Evolutionary conservation across 2,329 filamentous ascomycete species (phyloP), one percentile per base, ranked within the genome.

Genomic region (Neopestalotiopsis rosae): DNA sequence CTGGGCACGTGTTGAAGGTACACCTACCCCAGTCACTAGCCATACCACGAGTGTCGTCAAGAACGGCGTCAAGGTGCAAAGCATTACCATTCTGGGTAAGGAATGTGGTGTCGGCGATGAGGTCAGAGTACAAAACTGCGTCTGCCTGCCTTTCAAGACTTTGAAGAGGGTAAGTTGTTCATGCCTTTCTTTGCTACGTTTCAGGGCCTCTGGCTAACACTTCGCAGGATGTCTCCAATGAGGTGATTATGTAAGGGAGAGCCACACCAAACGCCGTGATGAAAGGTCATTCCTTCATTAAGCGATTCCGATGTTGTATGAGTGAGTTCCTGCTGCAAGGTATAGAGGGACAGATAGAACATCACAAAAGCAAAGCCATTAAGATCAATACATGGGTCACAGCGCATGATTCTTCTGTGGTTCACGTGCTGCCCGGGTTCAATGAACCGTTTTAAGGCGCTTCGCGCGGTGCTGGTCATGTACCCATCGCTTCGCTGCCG

Each of bases 1-100:
- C n/a, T 99, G 96, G 96, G 95, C 96, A 66, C 92, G 96, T 80
- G 95, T 99, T 32, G 96, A 99, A 83, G 96, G 96, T 67, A 97
- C 94, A 0, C 95, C 95, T 1, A 97, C 93, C 17, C 92, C 95
- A 0, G 90, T 94, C 67, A 91, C 88, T 66, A 97, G 92, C 85
- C 95, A 98, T 84, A 93, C 90, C 67, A 98, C 95, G 14, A 97
- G 92, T 83, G 94, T 98, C 76, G 88, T 98, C 81, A 98, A 98
- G 89, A 97, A 98, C 77, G 96, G 96, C 65, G 91, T 98, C 82
- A 98, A 98, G 87, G 96, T 99, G 65, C 96, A 98, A 87, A 97
- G 94, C 81, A 96, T 98, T 79, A 98, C 95, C 61, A 99, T 98
- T 74, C 83, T 99, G 71, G 95, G 95, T 79, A 98, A 98, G 87